Conservation (phyloP, 2,329 filamentous ascomycete species). For the Geoglossum cookeanum region DNA sequence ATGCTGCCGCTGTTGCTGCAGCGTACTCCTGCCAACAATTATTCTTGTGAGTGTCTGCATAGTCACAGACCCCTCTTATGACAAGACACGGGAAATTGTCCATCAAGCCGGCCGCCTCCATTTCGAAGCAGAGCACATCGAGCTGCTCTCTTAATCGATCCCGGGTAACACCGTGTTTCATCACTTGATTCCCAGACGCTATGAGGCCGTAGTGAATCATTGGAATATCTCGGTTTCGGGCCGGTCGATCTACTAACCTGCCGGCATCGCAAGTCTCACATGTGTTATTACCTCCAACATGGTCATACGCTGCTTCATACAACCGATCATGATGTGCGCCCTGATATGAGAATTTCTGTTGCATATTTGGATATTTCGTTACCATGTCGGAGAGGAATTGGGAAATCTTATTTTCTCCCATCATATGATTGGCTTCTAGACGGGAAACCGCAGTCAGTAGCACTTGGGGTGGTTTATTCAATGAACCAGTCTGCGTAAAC, state of each 20-base stretch:
- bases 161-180: neutral
- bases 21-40: no score
- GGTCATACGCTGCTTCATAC: neutral
- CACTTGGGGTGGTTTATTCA: conserved; percentile 7
- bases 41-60: conserved; percentile 14
- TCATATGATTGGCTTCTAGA: conserved; percentile 4
- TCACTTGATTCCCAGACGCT: neutral
- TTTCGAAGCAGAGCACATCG: neutral
- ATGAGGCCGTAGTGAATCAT: neutral
- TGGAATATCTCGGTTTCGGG: neutral
- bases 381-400: neutral
- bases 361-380: neutral
- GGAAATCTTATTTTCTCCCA: neutral
- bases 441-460: conserved; percentile 6
- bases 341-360: neutral
- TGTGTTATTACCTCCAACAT: neutral
- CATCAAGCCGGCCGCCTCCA: conserved; percentile 15
- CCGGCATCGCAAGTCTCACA: neutral
- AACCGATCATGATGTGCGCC: neutral
- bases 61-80: conserved; percentile 14
- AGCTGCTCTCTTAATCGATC: neutral
- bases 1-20: conserved; percentile 8
- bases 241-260: neutral
- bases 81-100: conserved; percentile 11
- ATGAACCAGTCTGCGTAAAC: conserved; percentile 1